phyloP scores from a whole-genome alignment of 805 yeast species.

The Yamadazyma tumulicola region DNA sequence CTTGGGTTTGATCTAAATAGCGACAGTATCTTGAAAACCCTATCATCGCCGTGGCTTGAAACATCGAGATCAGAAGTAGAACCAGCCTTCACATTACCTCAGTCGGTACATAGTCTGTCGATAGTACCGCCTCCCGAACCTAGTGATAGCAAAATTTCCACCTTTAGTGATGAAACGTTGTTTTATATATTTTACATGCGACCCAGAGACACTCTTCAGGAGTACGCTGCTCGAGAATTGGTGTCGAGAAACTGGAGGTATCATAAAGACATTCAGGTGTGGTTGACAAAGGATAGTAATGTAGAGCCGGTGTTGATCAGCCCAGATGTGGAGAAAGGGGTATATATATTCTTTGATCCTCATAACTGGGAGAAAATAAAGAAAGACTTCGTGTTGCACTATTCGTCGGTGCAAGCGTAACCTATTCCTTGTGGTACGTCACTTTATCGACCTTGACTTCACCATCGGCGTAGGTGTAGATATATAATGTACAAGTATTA shows the following conservation, averaged over 20 bases:
- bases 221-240: constrained; percentile 86
- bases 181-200: constrained; percentile 91
- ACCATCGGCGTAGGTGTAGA: constrained; percentile 75
- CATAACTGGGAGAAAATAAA: constrained; percentile 93
- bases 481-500: constrained; percentile 70
- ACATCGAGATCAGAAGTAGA: constrained; percentile 87
- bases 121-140: constrained; percentile 40
- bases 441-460: constrained; percentile 92
- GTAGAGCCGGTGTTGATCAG: constrained; percentile 80
- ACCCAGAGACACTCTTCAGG: constrained; percentile 91
- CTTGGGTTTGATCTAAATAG: constrained; percentile 59
- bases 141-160: constrained; percentile 48
- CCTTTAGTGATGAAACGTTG: constrained; percentile 85
- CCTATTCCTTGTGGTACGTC: constrained; percentile 30
- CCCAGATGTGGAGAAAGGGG: constrained; percentile 86
- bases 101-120: constrained; percentile 27
- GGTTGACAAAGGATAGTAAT: constrained; percentile 92
- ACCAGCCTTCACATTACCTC: constrained; percentile 72
- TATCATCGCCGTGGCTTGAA: constrained; percentile 95
- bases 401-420: constrained; percentile 33
- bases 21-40: constrained; percentile 53
- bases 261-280: constrained; percentile 91
- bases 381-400: constrained; percentile 56
- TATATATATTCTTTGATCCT: constrained; percentile 93
- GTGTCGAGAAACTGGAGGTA: constrained; percentile 94